Evolutionary conservation across 1,284 basidiomycete genomes (phyloP).

Genomic region (Sporisorium sorghi): DNA sequence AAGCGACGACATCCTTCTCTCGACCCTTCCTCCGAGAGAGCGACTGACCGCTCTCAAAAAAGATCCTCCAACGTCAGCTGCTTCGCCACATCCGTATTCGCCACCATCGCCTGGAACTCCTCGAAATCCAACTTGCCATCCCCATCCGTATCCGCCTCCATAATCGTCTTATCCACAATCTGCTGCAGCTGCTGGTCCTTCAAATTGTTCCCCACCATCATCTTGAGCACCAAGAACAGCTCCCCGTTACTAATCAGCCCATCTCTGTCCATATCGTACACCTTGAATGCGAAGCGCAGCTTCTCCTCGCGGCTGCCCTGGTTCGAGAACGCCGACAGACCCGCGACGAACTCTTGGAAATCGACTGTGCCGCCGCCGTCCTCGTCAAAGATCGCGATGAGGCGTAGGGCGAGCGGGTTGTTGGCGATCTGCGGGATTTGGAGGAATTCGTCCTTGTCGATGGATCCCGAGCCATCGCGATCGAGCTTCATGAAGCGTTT

Average conservation of each 20-base stretch:
- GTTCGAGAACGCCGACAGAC: conserved; percentile 95
- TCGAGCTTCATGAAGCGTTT: conserved; percentile 99
- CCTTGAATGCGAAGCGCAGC: conserved; percentile 95
- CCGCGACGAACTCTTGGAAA: conserved; percentile 98
- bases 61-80: conserved; percentile 93
- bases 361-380: conserved; percentile 98
- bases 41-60: no score
- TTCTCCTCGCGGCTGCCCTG: conserved; percentile 97
- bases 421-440: conserved; percentile 99
- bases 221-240: conserved; percentile 96
- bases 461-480: conserved; percentile 95
- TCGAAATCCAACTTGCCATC: conserved; percentile 97
- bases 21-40: no score
- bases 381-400: conserved; percentile 99
- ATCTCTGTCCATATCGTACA: conserved; percentile 98
- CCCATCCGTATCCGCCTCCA: conserved; percentile 97
- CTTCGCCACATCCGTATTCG: conserved; percentile 96
- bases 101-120: conserved; percentile 95
- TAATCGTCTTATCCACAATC: conserved; percentile 99
- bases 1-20: no score
- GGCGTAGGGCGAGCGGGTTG: conserved; percentile 93
- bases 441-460: conserved; percentile 97
- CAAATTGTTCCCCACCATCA: conserved; percentile 99
- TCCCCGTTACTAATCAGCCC: conserved; percentile 99
- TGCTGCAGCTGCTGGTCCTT: conserved; percentile 99